Evolutionary conservation across 768 basidiomycete species (phyloP), one percentile per base, ranked within the genome.

Genomic region (Mycena polygramma): DNA sequence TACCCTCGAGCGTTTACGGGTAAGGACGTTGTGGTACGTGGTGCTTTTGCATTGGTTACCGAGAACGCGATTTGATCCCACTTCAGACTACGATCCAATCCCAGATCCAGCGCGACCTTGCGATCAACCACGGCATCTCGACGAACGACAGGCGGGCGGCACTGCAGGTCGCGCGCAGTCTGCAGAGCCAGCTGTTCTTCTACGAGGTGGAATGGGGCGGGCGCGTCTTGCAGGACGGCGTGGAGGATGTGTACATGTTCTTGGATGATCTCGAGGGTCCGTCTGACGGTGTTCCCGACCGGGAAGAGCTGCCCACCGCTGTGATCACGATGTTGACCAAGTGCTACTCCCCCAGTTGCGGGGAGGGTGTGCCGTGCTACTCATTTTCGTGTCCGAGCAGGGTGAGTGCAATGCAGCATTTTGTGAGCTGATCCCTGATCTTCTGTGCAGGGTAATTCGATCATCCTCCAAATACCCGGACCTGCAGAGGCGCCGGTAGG

Each of bases 181-280:
- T 99, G 45, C 96, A 98, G 77, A 92, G 89, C 68, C 95, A 97
- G 78, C 86, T 99, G 7, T 98, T 96, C 85, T 97, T 98, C 80
- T 95, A 95, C 77, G 97, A 99, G 78, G 96, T 98, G 9, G 96
- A 98, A 77, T 97, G 96, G 94, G 95, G 93, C 37, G 90, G 91
- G 58, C 89, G 91, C 22, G 85, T 91, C 1, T 81, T 98, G 63
- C 90, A 93, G 65, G 96, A 97, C 76, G 91, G 93, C 4, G 93
- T 97, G 6, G 96, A 97, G 75, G 95, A 97, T 71, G 96, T 98
- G 8, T 98, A 94, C 81, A 94, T 93, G 86, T 97, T 98, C 80
- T 83, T 94, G 76, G 95, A 95, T 67, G 96, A 97, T 72, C 85
- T 88, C 46, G 91, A 91, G 63, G 91, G 91, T 30, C 80, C 81